Evolutionary conservation across 441 rosid genomes (phyloP).

Genomic region (Bocquillonia castaneifolia): DNA sequence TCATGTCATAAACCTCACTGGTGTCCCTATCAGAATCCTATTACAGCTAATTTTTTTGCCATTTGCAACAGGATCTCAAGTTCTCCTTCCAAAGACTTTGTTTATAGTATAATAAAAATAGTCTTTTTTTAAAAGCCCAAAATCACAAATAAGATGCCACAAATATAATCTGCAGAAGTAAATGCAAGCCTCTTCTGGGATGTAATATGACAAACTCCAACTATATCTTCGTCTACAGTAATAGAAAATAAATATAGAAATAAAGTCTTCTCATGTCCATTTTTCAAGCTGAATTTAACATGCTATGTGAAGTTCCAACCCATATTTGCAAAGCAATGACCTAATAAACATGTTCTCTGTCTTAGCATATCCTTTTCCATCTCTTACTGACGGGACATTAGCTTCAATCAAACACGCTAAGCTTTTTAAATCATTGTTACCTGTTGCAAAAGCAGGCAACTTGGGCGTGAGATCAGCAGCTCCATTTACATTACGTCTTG

Average conservation of each 20-base stretch:
- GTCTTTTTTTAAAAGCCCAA: too few species aligned
- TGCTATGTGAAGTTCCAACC: neutral
- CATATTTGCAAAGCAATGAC: neutral
- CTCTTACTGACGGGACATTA: neutral
- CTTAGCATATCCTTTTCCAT: neutral
- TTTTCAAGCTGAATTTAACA: neutral
- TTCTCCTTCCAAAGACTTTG: neutral
- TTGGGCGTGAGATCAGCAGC: conserved; percentile 66
- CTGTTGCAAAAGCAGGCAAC: conserved; percentile 82
- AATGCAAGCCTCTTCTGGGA: neutral
- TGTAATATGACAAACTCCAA: neutral
- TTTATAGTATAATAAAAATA: neutral
- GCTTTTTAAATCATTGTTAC: conserved; percentile 32
- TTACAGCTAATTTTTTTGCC: neutral
- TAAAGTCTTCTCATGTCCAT: neutral
- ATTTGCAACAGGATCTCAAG: neutral
- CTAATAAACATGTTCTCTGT: neutral
- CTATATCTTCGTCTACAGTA: neutral
- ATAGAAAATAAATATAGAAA: neutral
- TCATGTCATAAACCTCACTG: neutral
- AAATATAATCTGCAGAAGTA: neutral
- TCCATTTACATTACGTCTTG: conserved; percentile 65
- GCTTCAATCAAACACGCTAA: neutral
- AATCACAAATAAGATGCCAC: neutral
- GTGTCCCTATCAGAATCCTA: neutral